Conservation (phyloP, 2,329 filamentous ascomycete species). For the Trichoderma koningii region DNA sequence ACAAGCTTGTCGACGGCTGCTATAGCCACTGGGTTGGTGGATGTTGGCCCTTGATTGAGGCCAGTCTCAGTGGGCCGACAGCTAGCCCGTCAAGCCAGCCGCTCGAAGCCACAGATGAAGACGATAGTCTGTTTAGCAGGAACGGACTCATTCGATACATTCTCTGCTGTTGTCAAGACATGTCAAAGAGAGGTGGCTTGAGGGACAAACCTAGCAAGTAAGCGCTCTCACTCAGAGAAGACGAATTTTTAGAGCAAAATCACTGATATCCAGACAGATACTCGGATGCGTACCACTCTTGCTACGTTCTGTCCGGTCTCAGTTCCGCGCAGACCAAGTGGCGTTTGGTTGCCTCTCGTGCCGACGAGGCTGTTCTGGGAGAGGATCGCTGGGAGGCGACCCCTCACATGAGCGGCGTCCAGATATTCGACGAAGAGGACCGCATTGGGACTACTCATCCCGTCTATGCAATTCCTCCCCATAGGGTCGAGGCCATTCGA, state of each 20-base stretch:
- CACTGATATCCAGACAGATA: constrained; percentile 49
- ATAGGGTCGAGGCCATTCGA: constrained; percentile 64
- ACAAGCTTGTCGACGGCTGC: constrained; percentile 97
- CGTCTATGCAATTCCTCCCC: constrained; percentile 79
- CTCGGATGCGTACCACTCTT: constrained; percentile 89
- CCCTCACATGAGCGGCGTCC: constrained; percentile 56
- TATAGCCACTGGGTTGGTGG: constrained; percentile 98
- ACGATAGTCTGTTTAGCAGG: constrained; percentile 69
- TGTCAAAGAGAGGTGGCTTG: constrained; percentile 71
- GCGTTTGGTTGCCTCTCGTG: constrained; percentile 46
- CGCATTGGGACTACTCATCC: constrained; percentile 73
- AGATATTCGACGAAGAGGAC: constrained; percentile 72
- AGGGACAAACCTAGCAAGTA: constrained; percentile 92
- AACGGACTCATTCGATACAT: constrained; percentile 89
- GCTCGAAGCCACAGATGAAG: constrained; percentile 36
- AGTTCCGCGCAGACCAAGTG: constrained; percentile 76
- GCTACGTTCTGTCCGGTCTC: constrained; percentile 85
- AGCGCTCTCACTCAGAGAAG: constrained; percentile 40
- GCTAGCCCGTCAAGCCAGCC: constrained; percentile 36
- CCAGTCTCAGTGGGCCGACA: constrained; percentile 61
- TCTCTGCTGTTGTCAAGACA: constrained; percentile 81
- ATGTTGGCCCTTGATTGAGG: constrained; percentile 90
- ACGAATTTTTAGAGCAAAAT: constrained; percentile 14
- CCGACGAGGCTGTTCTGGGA: constrained; percentile 40
- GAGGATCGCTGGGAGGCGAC: constrained; percentile 50